Percentiles rank a stretch among this genome's conserved stretches.
phyloP scores from a whole-genome alignment of 768 basidiomycete genomes.

The Termitomyces eurrhizus region DNA sequence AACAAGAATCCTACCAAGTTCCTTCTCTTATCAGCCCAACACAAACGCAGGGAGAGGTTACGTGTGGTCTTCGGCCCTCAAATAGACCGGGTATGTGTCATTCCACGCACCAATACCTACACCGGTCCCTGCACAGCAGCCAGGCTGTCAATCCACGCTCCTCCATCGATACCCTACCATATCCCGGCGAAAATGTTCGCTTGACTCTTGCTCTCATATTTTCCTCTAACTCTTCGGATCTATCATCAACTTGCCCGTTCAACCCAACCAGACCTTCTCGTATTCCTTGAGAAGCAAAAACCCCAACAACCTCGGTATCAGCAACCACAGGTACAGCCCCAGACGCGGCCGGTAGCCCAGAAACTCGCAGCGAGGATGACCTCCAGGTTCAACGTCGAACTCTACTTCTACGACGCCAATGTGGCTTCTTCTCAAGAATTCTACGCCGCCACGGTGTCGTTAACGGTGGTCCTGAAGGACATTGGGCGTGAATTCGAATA shows the following conservation, averaged over 20 bases:
- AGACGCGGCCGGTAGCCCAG: background rate
- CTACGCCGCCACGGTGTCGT: slow-evolving; percentile 8
- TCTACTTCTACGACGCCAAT: slow-evolving; percentile 27
- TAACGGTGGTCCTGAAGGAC: background rate
- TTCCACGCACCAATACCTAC: slow-evolving; percentile 25
- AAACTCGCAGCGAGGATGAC: background rate
- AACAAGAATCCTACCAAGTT: slow-evolving; percentile 32
- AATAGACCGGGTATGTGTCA: slow-evolving; percentile 32
- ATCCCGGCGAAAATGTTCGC: slow-evolving; percentile 17
- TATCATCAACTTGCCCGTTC: slow-evolving; percentile 6
- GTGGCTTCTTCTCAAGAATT: slow-evolving; percentile 45
- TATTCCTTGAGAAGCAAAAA: slow-evolving; percentile 8
- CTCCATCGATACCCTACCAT: slow-evolving; percentile 13
- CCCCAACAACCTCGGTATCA: slow-evolving; percentile 2
- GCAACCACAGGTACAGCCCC: slow-evolving; percentile 7
- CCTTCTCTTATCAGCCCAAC: slow-evolving; percentile 21
- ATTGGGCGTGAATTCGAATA: background rate
- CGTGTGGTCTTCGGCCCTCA: slow-evolving; percentile 42
- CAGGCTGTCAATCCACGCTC: slow-evolving; percentile 7
- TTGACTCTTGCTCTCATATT: background rate
- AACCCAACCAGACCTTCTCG: slow-evolving; percentile 4
- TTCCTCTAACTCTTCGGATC: slow-evolving; percentile 5
- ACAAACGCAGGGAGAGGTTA: slow-evolving; percentile 30
- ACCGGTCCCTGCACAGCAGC: slow-evolving; percentile 1
- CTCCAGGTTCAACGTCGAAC: background rate